Percentiles rank a stretch among this genome's conserved stretches.
phyloP scores from a whole-genome alignment of 108 stramenopile species.

The Cyclotella cryptica region DNA sequence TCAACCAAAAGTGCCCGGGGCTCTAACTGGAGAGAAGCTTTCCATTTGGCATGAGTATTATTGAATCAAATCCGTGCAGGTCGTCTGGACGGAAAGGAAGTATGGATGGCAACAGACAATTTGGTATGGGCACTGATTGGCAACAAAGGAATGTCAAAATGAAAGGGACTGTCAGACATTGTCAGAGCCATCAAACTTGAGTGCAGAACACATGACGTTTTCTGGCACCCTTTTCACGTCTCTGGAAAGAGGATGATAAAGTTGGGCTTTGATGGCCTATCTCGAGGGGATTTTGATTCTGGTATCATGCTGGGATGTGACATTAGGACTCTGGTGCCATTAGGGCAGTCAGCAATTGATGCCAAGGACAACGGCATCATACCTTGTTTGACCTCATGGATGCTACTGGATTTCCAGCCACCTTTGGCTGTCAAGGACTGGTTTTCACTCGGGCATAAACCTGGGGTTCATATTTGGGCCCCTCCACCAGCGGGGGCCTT shows the following conservation, averaged over 20 bases:
- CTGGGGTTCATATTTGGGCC: constrained; percentile 21
- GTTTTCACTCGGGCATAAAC: constrained; percentile 6
- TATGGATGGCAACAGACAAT: constrained; percentile 21
- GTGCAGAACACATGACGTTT: constrained; percentile 12
- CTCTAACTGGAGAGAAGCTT: constrained; percentile 22
- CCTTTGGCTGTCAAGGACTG: neutral
- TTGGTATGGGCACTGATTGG: neutral
- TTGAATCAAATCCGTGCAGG: neutral
- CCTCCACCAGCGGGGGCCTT: constrained; percentile 21
- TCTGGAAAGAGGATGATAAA: constrained; percentile 39
- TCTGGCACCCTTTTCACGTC: constrained; percentile 18
- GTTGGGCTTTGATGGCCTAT: constrained; percentile 29
- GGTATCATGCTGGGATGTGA: constrained; percentile 11
- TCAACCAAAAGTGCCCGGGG: neutral
- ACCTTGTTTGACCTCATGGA: neutral
- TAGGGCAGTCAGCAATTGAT: neutral
- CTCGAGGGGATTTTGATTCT: constrained; percentile 18
- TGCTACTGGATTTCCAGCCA: neutral
- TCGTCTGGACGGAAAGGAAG: constrained; percentile 7
- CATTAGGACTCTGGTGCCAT: neutral
- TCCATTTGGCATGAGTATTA: neutral
- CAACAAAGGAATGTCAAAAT: neutral
- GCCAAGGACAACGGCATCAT: neutral
- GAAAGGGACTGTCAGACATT: constrained; percentile 1
- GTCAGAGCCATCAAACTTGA: constrained; percentile 6